phyloP scores from a whole-genome alignment of 2,329 filamentous ascomycete species.

The Venturia nashicola region DNA sequence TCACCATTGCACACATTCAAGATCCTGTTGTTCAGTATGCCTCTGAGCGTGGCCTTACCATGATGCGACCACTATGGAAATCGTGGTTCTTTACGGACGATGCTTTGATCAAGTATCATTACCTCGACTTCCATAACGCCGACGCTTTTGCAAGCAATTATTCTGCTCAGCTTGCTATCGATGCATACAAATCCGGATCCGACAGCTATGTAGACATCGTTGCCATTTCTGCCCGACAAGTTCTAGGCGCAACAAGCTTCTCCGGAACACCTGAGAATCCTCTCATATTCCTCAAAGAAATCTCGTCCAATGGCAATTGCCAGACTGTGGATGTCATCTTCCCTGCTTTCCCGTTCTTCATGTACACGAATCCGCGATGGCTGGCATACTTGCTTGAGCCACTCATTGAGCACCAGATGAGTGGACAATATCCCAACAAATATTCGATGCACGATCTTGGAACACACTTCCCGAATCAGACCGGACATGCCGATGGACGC shows the following conservation, averaged over 20 bases:
- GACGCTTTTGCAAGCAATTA: slow-evolving; percentile 57
- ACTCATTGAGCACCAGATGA: slow-evolving; percentile 67
- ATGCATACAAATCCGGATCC: slow-evolving; percentile 63
- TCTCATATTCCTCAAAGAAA: slow-evolving; percentile 73
- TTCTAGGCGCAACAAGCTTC: slow-evolving; percentile 66
- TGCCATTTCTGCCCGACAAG: slow-evolving; percentile 65
- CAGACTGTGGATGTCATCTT: slow-evolving; percentile 85
- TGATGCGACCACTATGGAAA: slow-evolving; percentile 70
- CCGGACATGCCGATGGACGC: slow-evolving; percentile 55
- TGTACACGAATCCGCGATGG: slow-evolving; percentile 76
- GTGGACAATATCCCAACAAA: slow-evolving; percentile 72
- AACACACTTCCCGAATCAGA: slow-evolving; percentile 62
- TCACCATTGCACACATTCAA: slow-evolving; percentile 67
- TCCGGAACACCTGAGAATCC: slow-evolving; percentile 58
- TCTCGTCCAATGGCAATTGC: slow-evolving; percentile 73
- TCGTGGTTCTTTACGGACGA: slow-evolving; percentile 56
- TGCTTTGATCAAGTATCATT: slow-evolving; percentile 63
- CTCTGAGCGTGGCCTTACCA: slow-evolving; percentile 59
- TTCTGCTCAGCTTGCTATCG: slow-evolving; percentile 54
- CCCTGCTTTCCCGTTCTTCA: slow-evolving; percentile 73
- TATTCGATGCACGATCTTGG: slow-evolving; percentile 72
- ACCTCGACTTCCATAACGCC: slow-evolving; percentile 57
- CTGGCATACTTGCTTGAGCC: slow-evolving; percentile 69
- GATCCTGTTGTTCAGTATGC: slow-evolving; percentile 71
- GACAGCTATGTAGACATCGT: slow-evolving; percentile 67